These are phyloP conservation scores for Pythium myriotylum DNA, from an alignment of 352 stramenopile species.

Conservation along the genomic window DNA sequence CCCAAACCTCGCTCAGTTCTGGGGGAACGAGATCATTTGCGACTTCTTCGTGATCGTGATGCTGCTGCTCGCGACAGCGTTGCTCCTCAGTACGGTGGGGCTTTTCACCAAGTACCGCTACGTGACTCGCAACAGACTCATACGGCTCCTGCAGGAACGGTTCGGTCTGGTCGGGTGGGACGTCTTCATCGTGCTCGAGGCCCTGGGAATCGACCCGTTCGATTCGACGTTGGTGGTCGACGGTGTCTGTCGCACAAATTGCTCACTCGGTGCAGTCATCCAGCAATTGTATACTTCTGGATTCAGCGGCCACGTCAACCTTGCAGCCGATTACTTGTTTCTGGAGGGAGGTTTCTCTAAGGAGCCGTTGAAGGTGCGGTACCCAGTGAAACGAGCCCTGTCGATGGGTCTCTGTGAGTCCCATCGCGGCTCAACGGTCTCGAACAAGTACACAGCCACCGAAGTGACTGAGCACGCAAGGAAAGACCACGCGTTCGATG, in stretches of 20 bases:
- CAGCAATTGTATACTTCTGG: conserved; percentile 44
- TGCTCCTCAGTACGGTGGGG: conserved; percentile 19
- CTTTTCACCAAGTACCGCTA: conserved; percentile 35
- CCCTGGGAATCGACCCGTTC: conserved; percentile 42
- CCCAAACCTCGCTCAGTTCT: conserved; percentile 39
- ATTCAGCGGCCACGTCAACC: conserved; percentile 35
- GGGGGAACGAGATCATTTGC: conserved; percentile 47
- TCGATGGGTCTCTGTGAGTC: conserved; percentile 28
- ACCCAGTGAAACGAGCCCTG: conserved; percentile 33
- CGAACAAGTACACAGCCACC: conserved; percentile 6
- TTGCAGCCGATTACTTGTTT: conserved; percentile 44
- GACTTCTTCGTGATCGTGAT: conserved; percentile 39
- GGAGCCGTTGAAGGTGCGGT: conserved; percentile 20
- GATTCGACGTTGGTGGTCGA: conserved; percentile 26
- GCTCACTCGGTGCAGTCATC: conserved; percentile 39
- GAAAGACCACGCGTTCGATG: conserved; percentile 4
- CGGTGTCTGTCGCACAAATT: conserved; percentile 29
- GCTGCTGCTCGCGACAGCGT: conserved; percentile 23
- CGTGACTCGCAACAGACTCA: conserved; percentile 32
- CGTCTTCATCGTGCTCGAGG: conserved; percentile 35
- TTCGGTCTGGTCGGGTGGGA: conserved; percentile 53
- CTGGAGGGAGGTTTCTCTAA: conserved; percentile 31
- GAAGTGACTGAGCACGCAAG: not conserved
- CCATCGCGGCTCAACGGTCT: conserved; percentile 2
- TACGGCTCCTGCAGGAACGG: conserved; percentile 38